A percentile compares a stretch with the other conserved stretches of the same genome.
phyloP scores from a whole-genome alignment of 768 basidiomycete species.

The Megacollybia marginata region DNA sequence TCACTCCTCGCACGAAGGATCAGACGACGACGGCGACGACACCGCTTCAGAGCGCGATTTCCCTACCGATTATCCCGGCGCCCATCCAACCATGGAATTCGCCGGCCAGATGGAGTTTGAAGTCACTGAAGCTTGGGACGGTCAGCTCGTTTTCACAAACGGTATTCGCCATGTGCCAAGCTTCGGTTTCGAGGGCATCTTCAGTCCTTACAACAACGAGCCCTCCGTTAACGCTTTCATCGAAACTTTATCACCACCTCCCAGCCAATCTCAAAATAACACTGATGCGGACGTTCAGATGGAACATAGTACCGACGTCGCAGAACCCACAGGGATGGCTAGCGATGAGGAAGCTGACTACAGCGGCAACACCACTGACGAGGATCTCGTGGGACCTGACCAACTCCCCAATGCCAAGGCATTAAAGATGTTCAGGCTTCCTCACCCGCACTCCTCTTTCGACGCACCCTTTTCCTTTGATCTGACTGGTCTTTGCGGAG shows the following conservation, averaged over 20 bases:
- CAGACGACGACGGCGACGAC: slow-evolving; percentile 33
- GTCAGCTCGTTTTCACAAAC: slow-evolving; percentile 68
- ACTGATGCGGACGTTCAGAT: slow-evolving; percentile 46
- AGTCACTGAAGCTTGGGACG: slow-evolving; percentile 67
- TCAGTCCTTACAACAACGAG: not conserved
- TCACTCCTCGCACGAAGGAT: slow-evolving; percentile 27
- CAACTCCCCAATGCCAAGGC: slow-evolving; percentile 71
- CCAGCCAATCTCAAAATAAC: slow-evolving; percentile 30
- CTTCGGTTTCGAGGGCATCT: slow-evolving; percentile 1
- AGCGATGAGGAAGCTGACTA: slow-evolving; percentile 40
- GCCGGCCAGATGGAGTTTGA: slow-evolving; percentile 31
- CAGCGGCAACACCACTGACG: slow-evolving; percentile 76
- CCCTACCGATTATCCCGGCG: slow-evolving; percentile 27
- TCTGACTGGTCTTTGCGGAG: slow-evolving; percentile 40
- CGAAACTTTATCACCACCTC: slow-evolving; percentile 1
- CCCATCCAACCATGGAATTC: not conserved
- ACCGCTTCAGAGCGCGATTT: slow-evolving; percentile 23
- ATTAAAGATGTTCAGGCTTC: slow-evolving; percentile 52
- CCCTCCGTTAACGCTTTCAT: not conserved
- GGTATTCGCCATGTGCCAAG: slow-evolving; percentile 30
- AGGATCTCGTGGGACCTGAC: slow-evolving; percentile 72
- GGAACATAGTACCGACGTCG: slow-evolving; percentile 15
- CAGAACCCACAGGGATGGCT: not conserved
- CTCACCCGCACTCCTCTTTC: not conserved
- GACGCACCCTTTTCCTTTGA: not conserved